Conservation (phyloP, 176 grass and related monocot genomes). For the Poa pratensis region DNA sequence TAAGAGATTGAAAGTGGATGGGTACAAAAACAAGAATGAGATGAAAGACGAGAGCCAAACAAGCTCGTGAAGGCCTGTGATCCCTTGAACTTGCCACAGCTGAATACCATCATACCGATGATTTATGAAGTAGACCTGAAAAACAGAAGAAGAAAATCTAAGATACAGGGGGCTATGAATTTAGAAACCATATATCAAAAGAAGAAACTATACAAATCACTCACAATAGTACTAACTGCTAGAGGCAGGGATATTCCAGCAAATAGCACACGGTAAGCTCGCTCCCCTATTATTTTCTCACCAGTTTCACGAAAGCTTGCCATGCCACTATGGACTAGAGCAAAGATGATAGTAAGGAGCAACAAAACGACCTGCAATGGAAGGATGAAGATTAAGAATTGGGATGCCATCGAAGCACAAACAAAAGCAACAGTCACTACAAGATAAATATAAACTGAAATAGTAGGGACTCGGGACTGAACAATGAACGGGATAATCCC, state of each 20-base stretch:
- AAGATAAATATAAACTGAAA: background rate
- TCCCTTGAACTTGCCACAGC: slow-evolving; percentile 80
- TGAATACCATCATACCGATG: slow-evolving; percentile 86
- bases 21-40: slow-evolving; percentile 89
- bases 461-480: background rate
- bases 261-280: slow-evolving; percentile 84
- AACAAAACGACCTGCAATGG: slow-evolving; percentile 74
- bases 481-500: background rate
- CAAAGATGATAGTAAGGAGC: slow-evolving; percentile 82
- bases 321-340: slow-evolving; percentile 86
- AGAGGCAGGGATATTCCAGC: slow-evolving; percentile 91
- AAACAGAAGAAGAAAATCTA: slow-evolving; percentile 24
- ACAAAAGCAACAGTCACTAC: background rate
- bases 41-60: slow-evolving; percentile 86
- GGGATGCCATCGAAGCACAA: background rate
- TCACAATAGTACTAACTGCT: slow-evolving; percentile 83
- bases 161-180: background rate
- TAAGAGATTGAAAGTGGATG: slow-evolving; percentile 96
- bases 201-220: slow-evolving; percentile 25
- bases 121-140: slow-evolving; percentile 96
- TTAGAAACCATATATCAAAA: slow-evolving; percentile 6
- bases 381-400: background rate
- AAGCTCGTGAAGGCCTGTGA: slow-evolving; percentile 74
- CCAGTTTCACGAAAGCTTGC: slow-evolving; percentile 81
- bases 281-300: slow-evolving; percentile 83